Percentiles rank a stretch among this genome's conserved stretches.
phyloP scores from a whole-genome alignment of 2,329 filamentous ascomycete genomes.

The Ceratocystis colombiana region DNA sequence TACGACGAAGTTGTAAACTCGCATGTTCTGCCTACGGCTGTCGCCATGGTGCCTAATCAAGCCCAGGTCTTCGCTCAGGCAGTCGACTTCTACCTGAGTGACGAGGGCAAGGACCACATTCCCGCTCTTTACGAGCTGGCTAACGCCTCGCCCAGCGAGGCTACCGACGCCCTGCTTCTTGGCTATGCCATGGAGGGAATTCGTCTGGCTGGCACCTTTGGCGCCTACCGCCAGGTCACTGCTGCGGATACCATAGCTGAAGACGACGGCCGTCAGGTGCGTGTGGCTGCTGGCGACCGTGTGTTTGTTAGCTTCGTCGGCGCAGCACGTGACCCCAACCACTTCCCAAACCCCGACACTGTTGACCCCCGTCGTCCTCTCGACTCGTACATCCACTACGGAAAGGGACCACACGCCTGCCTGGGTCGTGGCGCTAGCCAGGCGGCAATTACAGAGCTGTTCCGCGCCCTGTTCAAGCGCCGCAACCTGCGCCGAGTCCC shows the following conservation, averaged over 20 bases:
- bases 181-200: constrained; percentile 64
- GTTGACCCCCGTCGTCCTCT: constrained; percentile 55
- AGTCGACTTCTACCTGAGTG: constrained; percentile 60
- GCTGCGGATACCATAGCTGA: constrained; percentile 36
- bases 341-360: constrained; percentile 51
- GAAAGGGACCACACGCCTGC: constrained; percentile 51
- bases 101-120: constrained; percentile 45
- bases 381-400: constrained; percentile 55
- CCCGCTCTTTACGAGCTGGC: constrained; percentile 53
- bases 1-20: constrained; percentile 59
- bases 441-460: constrained; percentile 55
- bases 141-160: constrained; percentile 42
- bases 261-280: constrained; percentile 42
- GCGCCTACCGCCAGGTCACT: constrained; percentile 48
- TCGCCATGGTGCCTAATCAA: constrained; percentile 59
- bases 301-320: constrained; percentile 55
- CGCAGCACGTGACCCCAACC: constrained; percentile 45
- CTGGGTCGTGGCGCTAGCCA: constrained; percentile 52
- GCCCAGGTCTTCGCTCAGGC: constrained; percentile 63
- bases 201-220: constrained; percentile 54
- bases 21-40: constrained; percentile 58
- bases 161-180: constrained; percentile 53
- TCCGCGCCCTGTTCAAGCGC: constrained; percentile 53
- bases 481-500: constrained; percentile 51
- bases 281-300: constrained; percentile 46